Conservation (phyloP, 495 filamentous ascomycete genomes). For the Chaetomium fimeti region DNA sequence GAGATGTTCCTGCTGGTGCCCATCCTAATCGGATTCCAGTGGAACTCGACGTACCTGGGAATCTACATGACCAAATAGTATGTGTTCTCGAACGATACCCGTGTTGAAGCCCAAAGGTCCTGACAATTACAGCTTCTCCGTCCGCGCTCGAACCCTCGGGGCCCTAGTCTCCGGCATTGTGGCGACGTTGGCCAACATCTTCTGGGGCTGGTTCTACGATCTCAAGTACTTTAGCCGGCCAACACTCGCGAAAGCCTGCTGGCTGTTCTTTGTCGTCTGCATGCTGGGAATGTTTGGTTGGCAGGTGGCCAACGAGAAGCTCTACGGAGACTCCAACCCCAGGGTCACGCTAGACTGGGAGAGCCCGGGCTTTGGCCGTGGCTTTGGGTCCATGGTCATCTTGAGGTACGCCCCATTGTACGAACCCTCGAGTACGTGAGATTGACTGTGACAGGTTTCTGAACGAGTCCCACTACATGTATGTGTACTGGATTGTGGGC, state of each 20-base stretch:
- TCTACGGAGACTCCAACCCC: conserved; percentile 33
- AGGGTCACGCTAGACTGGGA: conserved; percentile 42
- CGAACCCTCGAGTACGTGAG: not conserved
- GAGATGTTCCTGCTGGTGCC: conserved; percentile 55
- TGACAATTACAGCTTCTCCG: conserved; percentile 42
- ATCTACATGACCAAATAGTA: conserved; percentile 58
- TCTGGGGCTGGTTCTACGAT: conserved; percentile 51
- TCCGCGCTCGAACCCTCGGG: conserved; percentile 53
- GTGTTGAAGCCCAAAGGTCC: too few relatives aligned
- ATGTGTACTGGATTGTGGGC: conserved; percentile 51
- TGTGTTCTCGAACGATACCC: not conserved
- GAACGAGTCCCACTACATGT: conserved; percentile 48
- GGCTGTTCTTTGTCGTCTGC: conserved; percentile 35
- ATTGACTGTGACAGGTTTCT: conserved; percentile 31
- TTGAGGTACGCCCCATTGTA: conserved; percentile 18
- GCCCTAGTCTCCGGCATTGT: conserved; percentile 50
- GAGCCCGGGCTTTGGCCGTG: conserved; percentile 42
- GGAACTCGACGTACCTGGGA: conserved; percentile 56
- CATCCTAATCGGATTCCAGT: conserved; percentile 55
- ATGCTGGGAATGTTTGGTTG: conserved; percentile 42
- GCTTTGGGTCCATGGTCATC: conserved; percentile 42
- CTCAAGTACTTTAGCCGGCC: conserved; percentile 37
- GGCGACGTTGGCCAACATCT: conserved; percentile 48
- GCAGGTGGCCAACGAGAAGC: conserved; percentile 44
- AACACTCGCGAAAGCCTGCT: conserved; percentile 38